Percentiles rank a stretch among this genome's conserved stretches.
Conservation (phyloP, 495 filamentous ascomycete species). For the Aspergillus sclerotioniger region DNA sequence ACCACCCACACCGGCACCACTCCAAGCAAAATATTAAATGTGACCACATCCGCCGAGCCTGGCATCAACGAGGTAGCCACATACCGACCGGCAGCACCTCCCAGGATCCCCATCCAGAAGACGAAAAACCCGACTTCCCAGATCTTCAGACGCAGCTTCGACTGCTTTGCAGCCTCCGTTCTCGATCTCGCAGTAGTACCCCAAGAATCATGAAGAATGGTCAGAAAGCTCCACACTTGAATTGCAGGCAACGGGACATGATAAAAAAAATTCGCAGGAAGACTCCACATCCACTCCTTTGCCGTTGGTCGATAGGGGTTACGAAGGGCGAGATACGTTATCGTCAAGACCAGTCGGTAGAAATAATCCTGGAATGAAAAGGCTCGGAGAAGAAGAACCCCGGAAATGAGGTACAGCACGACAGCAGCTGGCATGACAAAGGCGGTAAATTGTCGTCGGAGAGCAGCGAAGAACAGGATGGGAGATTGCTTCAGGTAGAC, state of each 20-base stretch:
- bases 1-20: too few species aligned
- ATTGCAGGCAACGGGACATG: slow-evolving; percentile 32
- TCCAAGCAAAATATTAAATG: too few species aligned
- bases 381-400: slow-evolving; percentile 22
- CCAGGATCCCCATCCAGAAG: slow-evolving; percentile 28
- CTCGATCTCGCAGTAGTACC: slow-evolving; percentile 31
- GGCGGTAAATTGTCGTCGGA: slow-evolving; percentile 30
- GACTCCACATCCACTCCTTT: slow-evolving; percentile 23
- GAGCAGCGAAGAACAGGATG: slow-evolving; percentile 33
- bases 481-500: slow-evolving; percentile 32
- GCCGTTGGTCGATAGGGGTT: slow-evolving; percentile 26
- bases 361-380: slow-evolving; percentile 28
- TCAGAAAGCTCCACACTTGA: slow-evolving; percentile 32
- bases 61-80: too few species aligned
- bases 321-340: slow-evolving; percentile 27
- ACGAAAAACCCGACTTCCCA: slow-evolving; percentile 30
- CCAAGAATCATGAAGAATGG: slow-evolving; percentile 32
- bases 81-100: slow-evolving; percentile 13
- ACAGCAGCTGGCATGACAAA: slow-evolving; percentile 26
- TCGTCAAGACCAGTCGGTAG: slow-evolving; percentile 26
- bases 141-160: slow-evolving; percentile 24
- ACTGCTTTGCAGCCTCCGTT: slow-evolving; percentile 19
- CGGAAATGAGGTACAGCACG: slow-evolving; percentile 30
- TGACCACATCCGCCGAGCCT: too few species aligned
- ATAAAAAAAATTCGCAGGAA: slow-evolving; percentile 29